phyloP scores from a whole-genome alignment of 108 stramenopile genomes.

The Cyclostephanos tholiformis region DNA sequence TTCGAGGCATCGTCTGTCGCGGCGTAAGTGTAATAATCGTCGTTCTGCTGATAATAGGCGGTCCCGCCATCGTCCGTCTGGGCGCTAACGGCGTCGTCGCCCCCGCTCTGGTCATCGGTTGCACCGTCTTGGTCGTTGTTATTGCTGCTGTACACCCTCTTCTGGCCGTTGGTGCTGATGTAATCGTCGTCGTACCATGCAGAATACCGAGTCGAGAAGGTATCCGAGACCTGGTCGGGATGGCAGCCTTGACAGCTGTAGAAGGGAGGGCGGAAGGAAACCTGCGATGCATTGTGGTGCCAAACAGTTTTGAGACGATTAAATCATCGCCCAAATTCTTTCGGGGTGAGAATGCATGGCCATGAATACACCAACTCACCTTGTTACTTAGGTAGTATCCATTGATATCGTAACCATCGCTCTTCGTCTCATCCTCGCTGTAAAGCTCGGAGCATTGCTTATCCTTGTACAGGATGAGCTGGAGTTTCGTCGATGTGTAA shows the following conservation, averaged over 20 bases:
- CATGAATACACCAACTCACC: no score
- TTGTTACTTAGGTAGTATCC: conserved; percentile 63
- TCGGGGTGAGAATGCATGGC: no score
- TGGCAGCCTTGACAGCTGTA: conserved; percentile 72
- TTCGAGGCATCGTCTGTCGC: conserved; percentile 38
- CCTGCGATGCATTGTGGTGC: conserved; percentile 14
- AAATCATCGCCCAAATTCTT: no score
- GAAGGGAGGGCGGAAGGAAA: conserved; percentile 82
- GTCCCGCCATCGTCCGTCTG: conserved; percentile 43
- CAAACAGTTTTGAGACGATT: no score
- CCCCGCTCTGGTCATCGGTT: conserved; percentile 20
- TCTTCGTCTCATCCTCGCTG: conserved; percentile 48
- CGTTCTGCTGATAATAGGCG: conserved; percentile 47
- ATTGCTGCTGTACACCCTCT: conserved; percentile 41
- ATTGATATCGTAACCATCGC: conserved; percentile 72
- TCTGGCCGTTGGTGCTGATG: conserved; percentile 62
- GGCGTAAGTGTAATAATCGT: conserved; percentile 22
- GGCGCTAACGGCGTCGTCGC: conserved; percentile 32
- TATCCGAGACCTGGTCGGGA: conserved; percentile 63
- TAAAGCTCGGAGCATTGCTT: conserved; percentile 62
- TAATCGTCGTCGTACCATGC: conserved; percentile 88
- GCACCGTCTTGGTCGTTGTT: conserved; percentile 22
- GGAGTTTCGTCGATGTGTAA: conserved; percentile 79
- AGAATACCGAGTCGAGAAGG: conserved; percentile 68
- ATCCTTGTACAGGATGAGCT: conserved; percentile 82